phyloP scores from a whole-genome alignment of 2,329 filamentous ascomycete genomes.

The Ceratocystis albifundus region DNA sequence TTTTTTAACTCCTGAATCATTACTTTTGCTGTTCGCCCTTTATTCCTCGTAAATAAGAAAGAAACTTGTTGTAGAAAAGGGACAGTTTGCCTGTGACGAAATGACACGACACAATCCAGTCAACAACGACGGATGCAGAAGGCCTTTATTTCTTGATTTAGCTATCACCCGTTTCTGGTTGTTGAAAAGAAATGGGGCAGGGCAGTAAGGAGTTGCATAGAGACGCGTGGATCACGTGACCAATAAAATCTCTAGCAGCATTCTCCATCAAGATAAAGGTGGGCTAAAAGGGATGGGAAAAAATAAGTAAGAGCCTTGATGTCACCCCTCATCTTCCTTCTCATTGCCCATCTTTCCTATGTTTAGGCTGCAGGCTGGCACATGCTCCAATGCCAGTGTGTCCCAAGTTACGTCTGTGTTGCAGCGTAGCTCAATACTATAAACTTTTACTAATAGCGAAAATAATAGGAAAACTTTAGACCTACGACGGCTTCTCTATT shows the following conservation, averaged over 20 bases:
- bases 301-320: not conserved
- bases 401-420: not conserved
- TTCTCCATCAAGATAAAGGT: not conserved
- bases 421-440: not conserved
- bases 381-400: not conserved
- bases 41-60: no score
- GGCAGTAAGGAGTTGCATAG: not conserved
- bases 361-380: not conserved
- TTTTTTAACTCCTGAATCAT: not conserved
- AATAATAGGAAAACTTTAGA: not conserved
- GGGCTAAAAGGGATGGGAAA: not conserved
- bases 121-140: no score
- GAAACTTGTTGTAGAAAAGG: no score
- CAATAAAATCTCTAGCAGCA: not conserved
- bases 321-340: not conserved
- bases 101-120: no score
- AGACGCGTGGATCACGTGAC: not conserved
- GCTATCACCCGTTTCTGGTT: no score
- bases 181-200: no score
- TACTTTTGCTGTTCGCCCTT: no score
- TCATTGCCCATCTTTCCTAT: not conserved
- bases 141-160: no score
- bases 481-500: not conserved
- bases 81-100: no score
- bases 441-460: not conserved